Conservation (phyloP, 1,139 yeast genomes). For the Chernovozyma aurita region DNA sequence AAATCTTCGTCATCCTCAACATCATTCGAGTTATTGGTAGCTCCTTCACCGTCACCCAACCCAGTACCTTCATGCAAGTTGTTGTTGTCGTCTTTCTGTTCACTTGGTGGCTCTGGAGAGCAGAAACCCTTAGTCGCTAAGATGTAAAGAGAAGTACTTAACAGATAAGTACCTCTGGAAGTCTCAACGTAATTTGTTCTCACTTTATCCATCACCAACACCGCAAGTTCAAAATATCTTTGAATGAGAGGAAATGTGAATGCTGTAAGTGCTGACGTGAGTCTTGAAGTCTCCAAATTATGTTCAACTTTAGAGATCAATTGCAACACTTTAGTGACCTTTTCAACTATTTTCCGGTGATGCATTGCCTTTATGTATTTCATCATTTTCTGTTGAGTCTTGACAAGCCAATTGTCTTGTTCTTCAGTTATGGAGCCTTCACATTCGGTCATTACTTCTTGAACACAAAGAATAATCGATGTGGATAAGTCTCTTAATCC, state of each 20-base stretch:
- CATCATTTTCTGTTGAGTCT: slow-evolving; percentile 42
- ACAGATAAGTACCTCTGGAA: slow-evolving; percentile 57
- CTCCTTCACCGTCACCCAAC: slow-evolving; percentile 94
- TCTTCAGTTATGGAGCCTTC: slow-evolving; percentile 37
- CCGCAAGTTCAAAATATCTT: slow-evolving; percentile 46
- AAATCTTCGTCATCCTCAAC: slow-evolving; percentile 92
- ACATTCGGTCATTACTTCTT: slow-evolving; percentile 40
- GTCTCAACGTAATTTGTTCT: slow-evolving; percentile 46
- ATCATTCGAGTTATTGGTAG: slow-evolving; percentile 68
- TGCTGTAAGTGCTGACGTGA: slow-evolving; percentile 41
- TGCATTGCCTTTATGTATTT: slow-evolving; percentile 28
- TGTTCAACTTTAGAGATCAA: slow-evolving; percentile 27
- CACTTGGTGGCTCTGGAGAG: slow-evolving; percentile 78
- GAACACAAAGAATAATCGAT: slow-evolving; percentile 64
- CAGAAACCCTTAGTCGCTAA: slow-evolving; percentile 90
- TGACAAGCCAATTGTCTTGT: slow-evolving; percentile 62
- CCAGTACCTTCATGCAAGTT: slow-evolving; percentile 90
- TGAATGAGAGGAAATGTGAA: slow-evolving; percentile 56
- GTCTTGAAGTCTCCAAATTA: slow-evolving; percentile 28
- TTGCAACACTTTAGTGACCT: slow-evolving; percentile 16
- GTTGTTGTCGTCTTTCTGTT: slow-evolving; percentile 56
- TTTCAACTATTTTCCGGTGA: slow-evolving; percentile 23
- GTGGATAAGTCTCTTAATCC: slow-evolving; percentile 51
- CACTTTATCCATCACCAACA: slow-evolving; percentile 35
- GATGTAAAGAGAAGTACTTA: slow-evolving; percentile 52